Evolutionary conservation across 306 rosid species (phyloP).

Genomic region (Corylus heterophylla): DNA sequence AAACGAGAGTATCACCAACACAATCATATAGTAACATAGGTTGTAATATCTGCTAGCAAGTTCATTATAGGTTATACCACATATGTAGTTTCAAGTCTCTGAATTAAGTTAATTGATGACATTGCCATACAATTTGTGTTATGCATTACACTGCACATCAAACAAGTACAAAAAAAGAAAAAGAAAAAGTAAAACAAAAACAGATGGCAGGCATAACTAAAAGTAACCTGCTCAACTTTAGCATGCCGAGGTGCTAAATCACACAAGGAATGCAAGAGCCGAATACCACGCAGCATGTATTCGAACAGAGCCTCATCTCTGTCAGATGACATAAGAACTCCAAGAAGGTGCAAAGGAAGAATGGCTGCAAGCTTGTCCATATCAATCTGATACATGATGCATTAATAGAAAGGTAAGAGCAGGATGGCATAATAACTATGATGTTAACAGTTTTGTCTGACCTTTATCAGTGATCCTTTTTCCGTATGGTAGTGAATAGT

Average conservation of each 20-base stretch:
- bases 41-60: background rate
- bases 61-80: background rate
- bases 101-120: conserved; percentile 10
- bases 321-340: conserved; percentile 55
- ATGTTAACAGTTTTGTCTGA: conserved; percentile 29
- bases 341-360: conserved; percentile 84
- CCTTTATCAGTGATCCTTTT: conserved; percentile 57
- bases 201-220: conserved; percentile 8
- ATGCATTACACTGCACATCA: conserved; percentile 8
- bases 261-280: conserved; percentile 85
- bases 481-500: conserved; percentile 55
- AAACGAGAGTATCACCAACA: background rate
- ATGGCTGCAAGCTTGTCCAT: conserved; percentile 75
- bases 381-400: conserved; percentile 64
- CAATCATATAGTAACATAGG: background rate
- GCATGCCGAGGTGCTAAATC: conserved; percentile 85
- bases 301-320: conserved; percentile 58
- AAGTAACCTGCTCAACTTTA: conserved; percentile 82
- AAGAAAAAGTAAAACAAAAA: conserved; percentile 19
- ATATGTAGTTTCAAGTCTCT: conserved; percentile 15
- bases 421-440: conserved; percentile 22
- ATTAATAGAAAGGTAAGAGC: conserved; percentile 16
- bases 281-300: conserved; percentile 70
- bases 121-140: background rate
- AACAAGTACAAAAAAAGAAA: conserved; percentile 12